phyloP scores from a whole-genome alignment of 176 grass and related monocot genomes.

The Cenchrus americanus region DNA sequence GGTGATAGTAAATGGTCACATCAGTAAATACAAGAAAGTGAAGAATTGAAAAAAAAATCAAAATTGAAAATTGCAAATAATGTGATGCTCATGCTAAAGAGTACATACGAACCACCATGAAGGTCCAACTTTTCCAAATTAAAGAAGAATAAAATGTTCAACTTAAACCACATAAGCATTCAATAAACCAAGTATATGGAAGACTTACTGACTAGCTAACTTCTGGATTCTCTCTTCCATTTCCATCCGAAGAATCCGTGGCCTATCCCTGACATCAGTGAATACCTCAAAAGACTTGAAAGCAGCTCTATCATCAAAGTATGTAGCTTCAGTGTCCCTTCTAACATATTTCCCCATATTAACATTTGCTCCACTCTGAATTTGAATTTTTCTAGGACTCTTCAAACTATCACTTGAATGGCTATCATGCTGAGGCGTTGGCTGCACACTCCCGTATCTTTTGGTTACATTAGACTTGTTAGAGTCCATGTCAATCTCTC shows the following conservation, averaged over 20 bases:
- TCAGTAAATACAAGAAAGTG: slow-evolving; percentile 6
- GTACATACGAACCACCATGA: slow-evolving; percentile 21
- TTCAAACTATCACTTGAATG: slow-evolving; percentile 30
- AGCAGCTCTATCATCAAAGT: slow-evolving; percentile 78
- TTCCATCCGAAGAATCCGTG: slow-evolving; percentile 87
- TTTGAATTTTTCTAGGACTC: slow-evolving; percentile 24
- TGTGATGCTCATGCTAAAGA: slow-evolving; percentile 10
- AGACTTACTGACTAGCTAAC: slow-evolving; percentile 76
- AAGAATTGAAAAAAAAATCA: neutral
- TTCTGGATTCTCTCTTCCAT: slow-evolving; percentile 93
- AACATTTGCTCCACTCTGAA: slow-evolving; percentile 39
- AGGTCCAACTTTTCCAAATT: neutral
- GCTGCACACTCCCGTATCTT: slow-evolving; percentile 16
- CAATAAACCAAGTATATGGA: slow-evolving; percentile 32
- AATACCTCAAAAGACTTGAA: slow-evolving; percentile 91
- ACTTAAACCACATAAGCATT: slow-evolving; percentile 8
- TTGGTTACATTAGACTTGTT: slow-evolving; percentile 41
- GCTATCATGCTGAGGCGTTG: slow-evolving; percentile 18
- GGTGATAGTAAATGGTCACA: slow-evolving; percentile 7
- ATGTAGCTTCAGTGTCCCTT: slow-evolving; percentile 37
- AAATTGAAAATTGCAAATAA: neutral
- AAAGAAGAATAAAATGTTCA: slow-evolving; percentile 18
- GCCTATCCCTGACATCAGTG: slow-evolving; percentile 83
- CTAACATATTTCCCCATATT: slow-evolving; percentile 36
- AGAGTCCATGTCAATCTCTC: slow-evolving; percentile 22